Evolutionary conservation across 257 asterid species (phyloP).

Genomic region (Dorcoceras hygrometricum): DNA sequence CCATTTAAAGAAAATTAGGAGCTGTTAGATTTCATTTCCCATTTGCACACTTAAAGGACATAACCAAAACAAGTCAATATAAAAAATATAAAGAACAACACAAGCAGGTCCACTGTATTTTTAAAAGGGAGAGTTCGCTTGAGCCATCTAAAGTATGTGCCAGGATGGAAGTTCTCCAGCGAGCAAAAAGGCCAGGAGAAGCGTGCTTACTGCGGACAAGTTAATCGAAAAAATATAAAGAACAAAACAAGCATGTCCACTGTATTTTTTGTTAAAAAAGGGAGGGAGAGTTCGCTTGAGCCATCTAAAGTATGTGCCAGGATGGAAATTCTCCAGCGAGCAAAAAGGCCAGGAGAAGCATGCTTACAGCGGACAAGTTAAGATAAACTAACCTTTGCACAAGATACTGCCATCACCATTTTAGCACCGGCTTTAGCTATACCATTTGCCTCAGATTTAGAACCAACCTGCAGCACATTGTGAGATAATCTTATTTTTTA

Average conservation of each 20-base stretch:
- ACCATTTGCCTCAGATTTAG: conserved; percentile 96
- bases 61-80: neutral
- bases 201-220: neutral
- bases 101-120: conserved; percentile 5
- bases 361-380: neutral
- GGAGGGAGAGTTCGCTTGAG: conserved; percentile 1
- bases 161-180: conserved; percentile 4
- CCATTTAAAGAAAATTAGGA: conserved; percentile 17
- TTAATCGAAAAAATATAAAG: neutral
- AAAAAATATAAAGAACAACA: neutral
- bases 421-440: conserved; percentile 99
- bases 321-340: conserved; percentile 7
- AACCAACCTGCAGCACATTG: conserved; percentile 69
- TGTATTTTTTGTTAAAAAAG: conserved; percentile 11
- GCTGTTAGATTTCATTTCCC: conserved; percentile 1
- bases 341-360: conserved; percentile 8
- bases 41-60: neutral
- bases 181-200: conserved; percentile 5
- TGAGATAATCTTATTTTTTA: conserved; percentile 5
- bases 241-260: neutral
- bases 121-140: neutral
- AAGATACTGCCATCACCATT: conserved; percentile 99
- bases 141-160: conserved; percentile 1
- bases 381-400: conserved; percentile 71
- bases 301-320: neutral